phyloP scores from a whole-genome alignment of 345 rosid genomes.

The Hibiscus tridactylites region DNA sequence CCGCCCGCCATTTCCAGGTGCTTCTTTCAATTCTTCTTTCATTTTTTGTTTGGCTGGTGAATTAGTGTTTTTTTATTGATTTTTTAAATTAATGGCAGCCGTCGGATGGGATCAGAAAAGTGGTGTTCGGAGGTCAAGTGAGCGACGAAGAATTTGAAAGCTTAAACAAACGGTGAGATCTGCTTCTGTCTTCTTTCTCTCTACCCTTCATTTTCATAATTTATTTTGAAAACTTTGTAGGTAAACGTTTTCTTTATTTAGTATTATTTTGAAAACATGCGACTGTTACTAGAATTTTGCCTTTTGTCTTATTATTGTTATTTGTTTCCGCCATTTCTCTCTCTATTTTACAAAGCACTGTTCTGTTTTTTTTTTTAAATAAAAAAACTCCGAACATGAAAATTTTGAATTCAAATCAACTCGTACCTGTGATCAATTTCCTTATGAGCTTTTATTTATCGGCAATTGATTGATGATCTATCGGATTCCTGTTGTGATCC shows the following conservation, averaged over 20 bases:
- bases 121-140: conserved; percentile 97
- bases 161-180: conserved; percentile 76
- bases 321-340: neutral
- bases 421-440: too few species aligned
- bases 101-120: conserved; percentile 90
- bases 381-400: neutral
- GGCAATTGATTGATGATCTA: neutral
- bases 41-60: neutral
- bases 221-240: neutral
- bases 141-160: conserved; percentile 88
- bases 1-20: conserved; percentile 70
- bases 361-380: neutral
- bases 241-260: neutral
- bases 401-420: too few species aligned
- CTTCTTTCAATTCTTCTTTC: neutral
- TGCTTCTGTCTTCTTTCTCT: conserved; percentile 7
- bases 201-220: neutral
- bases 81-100: conserved; percentile 38
- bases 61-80: conserved; percentile 4
- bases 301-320: neutral
- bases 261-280: neutral
- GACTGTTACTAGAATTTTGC: neutral
- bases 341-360: neutral
- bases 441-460: neutral
- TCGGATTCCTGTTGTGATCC: neutral